These are phyloP conservation scores for Rhynchospora tenuis DNA, from an alignment of 176 grass and related monocot species.

Conservation along the genomic window DNA sequence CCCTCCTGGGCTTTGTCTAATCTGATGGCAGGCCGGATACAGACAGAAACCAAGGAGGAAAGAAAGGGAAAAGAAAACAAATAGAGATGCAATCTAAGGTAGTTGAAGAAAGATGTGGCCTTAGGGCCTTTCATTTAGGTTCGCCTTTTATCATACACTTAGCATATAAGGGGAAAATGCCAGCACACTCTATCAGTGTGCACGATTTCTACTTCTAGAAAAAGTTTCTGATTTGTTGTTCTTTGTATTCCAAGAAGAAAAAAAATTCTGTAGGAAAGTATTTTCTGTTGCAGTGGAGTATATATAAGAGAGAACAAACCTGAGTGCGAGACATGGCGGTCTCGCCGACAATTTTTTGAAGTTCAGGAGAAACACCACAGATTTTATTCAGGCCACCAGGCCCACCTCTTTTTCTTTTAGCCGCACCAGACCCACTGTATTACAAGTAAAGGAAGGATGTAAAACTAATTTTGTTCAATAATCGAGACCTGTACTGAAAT, in stretches of 20 bases:
- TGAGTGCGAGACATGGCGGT: slow-evolving; percentile 96
- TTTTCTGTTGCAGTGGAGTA: background rate
- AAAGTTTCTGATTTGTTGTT: background rate
- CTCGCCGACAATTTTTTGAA: slow-evolving; percentile 90
- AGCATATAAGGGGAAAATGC: background rate
- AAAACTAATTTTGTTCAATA: background rate
- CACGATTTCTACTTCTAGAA: background rate
- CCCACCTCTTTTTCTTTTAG: slow-evolving; percentile 82
- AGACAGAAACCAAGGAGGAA: background rate
- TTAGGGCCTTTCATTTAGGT: background rate
- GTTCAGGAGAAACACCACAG: slow-evolving; percentile 94
- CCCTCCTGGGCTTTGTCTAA: background rate
- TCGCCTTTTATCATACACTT: background rate
- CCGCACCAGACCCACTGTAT: slow-evolving; percentile 31
- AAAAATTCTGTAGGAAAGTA: background rate
- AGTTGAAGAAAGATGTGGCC: background rate
- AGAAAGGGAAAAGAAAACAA: background rate
- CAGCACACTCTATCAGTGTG: background rate
- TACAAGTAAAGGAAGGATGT: slow-evolving; percentile 16
- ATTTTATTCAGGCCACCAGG: slow-evolving; percentile 95
- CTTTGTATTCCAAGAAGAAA: background rate
- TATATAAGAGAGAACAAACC: slow-evolving; percentile 35
- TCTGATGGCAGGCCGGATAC: background rate
- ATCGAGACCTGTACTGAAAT: background rate
- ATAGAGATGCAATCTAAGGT: background rate